Conservation (phyloP, 331 rosid genomes). For the Cydonia oblonga region DNA sequence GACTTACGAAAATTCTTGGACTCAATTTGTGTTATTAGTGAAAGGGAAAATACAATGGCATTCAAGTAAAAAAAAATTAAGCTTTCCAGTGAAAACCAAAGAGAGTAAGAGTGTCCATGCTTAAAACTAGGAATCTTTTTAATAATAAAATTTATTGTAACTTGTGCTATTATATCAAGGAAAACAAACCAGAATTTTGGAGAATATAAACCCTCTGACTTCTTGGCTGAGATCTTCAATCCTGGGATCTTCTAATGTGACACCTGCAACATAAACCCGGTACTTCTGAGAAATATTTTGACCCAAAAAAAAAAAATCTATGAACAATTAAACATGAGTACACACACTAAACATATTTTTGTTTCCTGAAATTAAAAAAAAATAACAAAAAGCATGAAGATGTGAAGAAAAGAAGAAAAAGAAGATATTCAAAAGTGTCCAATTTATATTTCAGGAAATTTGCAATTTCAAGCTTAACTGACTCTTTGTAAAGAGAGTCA, state of each 20-base stretch:
- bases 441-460: neutral
- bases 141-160: neutral
- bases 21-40: neutral
- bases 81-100: neutral
- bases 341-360: neutral
- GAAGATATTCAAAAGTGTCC: neutral
- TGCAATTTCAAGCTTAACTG: neutral
- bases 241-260: conserved; percentile 88
- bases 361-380: neutral
- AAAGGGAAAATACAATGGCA: neutral
- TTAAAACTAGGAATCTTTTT: neutral
- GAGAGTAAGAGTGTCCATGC: neutral
- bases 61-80: neutral
- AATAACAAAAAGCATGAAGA: neutral
- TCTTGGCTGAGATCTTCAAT: conserved; percentile 99
- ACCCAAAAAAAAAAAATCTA: neutral
- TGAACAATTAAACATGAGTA: neutral
- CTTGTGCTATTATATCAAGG: neutral
- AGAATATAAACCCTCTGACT: conserved; percentile 93
- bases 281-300: neutral
- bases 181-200: conserved; percentile 84
- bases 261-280: conserved; percentile 40
- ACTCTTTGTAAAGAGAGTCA: neutral
- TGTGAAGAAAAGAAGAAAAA: neutral
- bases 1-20: neutral